These are phyloP conservation scores for Colletotrichum nymphaeae DNA, from an alignment of 2,329 filamentous ascomycete genomes.

Conservation along the genomic window DNA sequence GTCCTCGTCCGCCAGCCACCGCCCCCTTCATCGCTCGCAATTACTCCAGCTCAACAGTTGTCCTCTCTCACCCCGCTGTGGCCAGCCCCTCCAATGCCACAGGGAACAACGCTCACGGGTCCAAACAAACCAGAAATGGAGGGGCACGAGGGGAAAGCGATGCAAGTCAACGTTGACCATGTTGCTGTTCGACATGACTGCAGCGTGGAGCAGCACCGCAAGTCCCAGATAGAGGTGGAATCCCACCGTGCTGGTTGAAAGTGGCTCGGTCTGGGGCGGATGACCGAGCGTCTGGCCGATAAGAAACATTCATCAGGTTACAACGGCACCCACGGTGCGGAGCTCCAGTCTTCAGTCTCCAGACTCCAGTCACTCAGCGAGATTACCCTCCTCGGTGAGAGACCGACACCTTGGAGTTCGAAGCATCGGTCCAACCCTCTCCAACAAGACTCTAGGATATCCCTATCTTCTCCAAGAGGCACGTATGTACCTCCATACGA, in stretches of 20 bases:
- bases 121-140: neutral
- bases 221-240: neutral
- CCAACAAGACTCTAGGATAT: neutral
- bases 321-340: neutral
- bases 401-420: conserved; percentile 5
- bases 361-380: neutral
- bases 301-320: neutral
- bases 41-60: neutral
- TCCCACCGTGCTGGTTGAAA: neutral
- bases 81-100: neutral
- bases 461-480: neutral
- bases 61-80: neutral
- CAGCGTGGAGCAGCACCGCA: neutral
- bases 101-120: neutral
- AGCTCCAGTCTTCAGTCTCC: neutral
- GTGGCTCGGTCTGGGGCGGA: conserved; percentile 5
- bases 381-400: conserved; percentile 7
- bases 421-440: neutral
- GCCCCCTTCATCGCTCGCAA: neutral
- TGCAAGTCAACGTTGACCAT: conserved; percentile 12
- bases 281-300: neutral
- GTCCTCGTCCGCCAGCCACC: neutral
- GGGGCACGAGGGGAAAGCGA: conserved; percentile 8
- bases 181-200: conserved; percentile 11
- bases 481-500: neutral